Conservation (phyloP, 345 rosid species). For the Geranium rotundifolium region DNA sequence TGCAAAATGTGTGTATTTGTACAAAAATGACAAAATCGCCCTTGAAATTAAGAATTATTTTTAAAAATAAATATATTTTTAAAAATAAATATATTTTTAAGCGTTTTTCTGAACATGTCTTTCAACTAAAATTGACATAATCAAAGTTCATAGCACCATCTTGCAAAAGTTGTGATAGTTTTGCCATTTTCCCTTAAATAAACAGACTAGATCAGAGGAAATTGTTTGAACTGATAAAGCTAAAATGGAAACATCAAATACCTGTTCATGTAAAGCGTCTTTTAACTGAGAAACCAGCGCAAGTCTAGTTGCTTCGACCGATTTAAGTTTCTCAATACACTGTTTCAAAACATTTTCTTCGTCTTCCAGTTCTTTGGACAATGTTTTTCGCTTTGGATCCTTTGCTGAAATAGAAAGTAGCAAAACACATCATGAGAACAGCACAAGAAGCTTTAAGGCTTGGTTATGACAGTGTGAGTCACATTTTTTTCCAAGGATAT, state of each 20-base stretch:
- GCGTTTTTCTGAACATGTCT: too few species aligned
- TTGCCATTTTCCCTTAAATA: too few species aligned
- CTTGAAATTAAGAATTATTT: too few species aligned
- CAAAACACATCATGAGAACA: not conserved
- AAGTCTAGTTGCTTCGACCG: conserved; percentile 58
- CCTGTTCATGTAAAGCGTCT: conserved; percentile 78
- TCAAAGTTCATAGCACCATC: too few species aligned
- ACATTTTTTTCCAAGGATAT: too few species aligned
- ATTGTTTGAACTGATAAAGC: not conserved
- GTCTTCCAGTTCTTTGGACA: conserved; percentile 62
- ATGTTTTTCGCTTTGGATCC: conserved; percentile 42
- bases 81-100: too few species aligned
- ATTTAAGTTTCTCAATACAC: conserved; percentile 70
- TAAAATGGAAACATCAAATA: conserved; percentile 7
- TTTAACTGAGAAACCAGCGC: conserved; percentile 72
- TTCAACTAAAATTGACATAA: too few species aligned
- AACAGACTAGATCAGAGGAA: not conserved
- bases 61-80: too few species aligned
- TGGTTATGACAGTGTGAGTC: not conserved
- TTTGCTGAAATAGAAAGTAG: conserved; percentile 28
- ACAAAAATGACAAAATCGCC: too few species aligned
- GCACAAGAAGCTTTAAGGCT: not conserved
- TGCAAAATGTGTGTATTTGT: too few species aligned
- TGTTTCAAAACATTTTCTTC: conserved; percentile 66
- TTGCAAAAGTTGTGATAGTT: too few species aligned